These are phyloP conservation scores for Pythium aquatile DNA, from an alignment of 352 stramenopile species.

Conservation along the genomic window DNA sequence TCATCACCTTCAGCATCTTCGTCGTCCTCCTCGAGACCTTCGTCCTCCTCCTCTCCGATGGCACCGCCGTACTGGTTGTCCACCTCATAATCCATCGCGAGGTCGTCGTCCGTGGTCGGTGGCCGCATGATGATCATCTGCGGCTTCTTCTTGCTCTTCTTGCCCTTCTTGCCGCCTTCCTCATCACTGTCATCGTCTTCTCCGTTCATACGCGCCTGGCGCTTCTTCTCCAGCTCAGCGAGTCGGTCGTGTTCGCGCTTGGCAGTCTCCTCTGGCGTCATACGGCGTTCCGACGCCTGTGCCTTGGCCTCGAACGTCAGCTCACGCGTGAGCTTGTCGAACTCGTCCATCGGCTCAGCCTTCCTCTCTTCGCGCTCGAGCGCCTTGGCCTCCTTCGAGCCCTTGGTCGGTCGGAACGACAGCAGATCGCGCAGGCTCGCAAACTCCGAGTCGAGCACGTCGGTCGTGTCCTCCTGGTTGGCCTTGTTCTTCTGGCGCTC, in stretches of 20 bases:
- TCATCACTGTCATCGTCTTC: slow-evolving; percentile 75
- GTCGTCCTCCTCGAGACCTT: slow-evolving; percentile 36
- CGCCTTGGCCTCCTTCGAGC: slow-evolving; percentile 56
- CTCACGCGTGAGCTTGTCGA: slow-evolving; percentile 78
- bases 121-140: slow-evolving; percentile 75
- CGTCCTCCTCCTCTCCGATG: slow-evolving; percentile 44
- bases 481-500: slow-evolving; percentile 87
- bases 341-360: slow-evolving; percentile 72
- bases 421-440: slow-evolving; percentile 61
- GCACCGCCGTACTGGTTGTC: slow-evolving; percentile 51
- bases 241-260: slow-evolving; percentile 91
- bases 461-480: slow-evolving; percentile 73
- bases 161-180: slow-evolving; percentile 17
- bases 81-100: slow-evolving; percentile 85
- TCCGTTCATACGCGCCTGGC: slow-evolving; percentile 95
- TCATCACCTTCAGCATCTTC: slow-evolving; percentile 45
- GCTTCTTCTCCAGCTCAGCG: slow-evolving; percentile 90
- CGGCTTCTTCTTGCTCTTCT: slow-evolving; percentile 34
- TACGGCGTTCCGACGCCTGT: slow-evolving; percentile 91
- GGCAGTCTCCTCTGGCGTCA: slow-evolving; percentile 94
- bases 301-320: slow-evolving; percentile 91
- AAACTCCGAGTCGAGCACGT: slow-evolving; percentile 76
- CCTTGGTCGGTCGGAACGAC: slow-evolving; percentile 78
- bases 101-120: slow-evolving; percentile 85
- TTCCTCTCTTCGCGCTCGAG: slow-evolving; percentile 61